Evolutionary conservation across 2,329 filamentous ascomycete genomes (phyloP).

Genomic region (Pseudogymnoascus verrucosus): DNA sequence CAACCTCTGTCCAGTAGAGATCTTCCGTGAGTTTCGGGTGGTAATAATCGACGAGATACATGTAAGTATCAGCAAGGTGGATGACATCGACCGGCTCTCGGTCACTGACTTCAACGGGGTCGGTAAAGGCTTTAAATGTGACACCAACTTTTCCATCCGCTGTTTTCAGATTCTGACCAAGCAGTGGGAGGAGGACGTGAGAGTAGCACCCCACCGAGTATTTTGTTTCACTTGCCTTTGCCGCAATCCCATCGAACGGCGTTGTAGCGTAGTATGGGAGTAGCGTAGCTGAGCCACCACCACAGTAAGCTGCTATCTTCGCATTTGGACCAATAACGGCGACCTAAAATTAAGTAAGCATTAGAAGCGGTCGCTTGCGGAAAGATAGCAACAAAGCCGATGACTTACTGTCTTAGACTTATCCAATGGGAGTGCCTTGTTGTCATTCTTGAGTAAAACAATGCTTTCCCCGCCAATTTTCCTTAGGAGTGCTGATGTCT

Average conservation of each 20-base stretch:
- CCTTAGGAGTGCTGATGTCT: conserved; percentile 13
- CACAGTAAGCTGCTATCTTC: conserved; percentile 30
- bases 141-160: conserved; percentile 48
- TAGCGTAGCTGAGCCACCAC: conserved; percentile 29
- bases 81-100: conserved; percentile 45
- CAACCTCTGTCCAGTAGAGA: conserved; percentile 34
- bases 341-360: conserved; percentile 23
- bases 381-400: background rate
- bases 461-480: conserved; percentile 39
- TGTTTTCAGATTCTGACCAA: conserved; percentile 45
- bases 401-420: conserved; percentile 34
- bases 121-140: conserved; percentile 54
- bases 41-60: conserved; percentile 37
- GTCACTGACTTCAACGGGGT: conserved; percentile 32
- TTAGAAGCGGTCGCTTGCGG: background rate
- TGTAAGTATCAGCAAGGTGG: conserved; percentile 33
- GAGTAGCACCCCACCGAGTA: conserved; percentile 56
- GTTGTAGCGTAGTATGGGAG: conserved; percentile 28
- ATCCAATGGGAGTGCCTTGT: conserved; percentile 43
- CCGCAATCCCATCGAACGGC: conserved; percentile 26
- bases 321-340: conserved; percentile 49
- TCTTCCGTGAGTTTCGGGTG: conserved; percentile 28
- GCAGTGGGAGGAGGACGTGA: conserved; percentile 52
- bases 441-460: conserved; percentile 67
- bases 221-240: conserved; percentile 13